Percentiles rank a stretch among this genome's conserved stretches.
Conservation (phyloP, 768 basidiomycete species). For the Suillus clintonianus region DNA sequence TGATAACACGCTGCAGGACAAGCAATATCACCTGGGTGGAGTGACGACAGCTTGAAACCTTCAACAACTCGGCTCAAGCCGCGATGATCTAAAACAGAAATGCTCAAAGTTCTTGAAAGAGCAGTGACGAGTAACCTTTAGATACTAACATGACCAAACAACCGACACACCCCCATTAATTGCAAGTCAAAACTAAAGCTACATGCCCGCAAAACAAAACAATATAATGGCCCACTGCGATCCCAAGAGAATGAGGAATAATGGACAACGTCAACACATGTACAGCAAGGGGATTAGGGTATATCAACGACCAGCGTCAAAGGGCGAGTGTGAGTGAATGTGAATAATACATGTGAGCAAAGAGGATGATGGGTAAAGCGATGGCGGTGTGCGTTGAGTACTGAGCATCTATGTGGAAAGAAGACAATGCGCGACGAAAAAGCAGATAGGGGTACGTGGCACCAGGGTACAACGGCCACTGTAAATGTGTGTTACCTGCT, state of each 20-base stretch:
- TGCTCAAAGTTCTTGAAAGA: not conserved
- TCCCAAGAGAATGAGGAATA: not conserved
- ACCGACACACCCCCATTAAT: not conserved
- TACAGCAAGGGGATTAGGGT: not conserved
- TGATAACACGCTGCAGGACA: not conserved
- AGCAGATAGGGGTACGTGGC: not conserved
- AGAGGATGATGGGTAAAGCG: not conserved
- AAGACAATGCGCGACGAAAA: not conserved
- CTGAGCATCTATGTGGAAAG: not conserved
- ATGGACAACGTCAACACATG: not conserved
- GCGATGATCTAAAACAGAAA: conserved; percentile 4
- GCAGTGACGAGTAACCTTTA: not conserved
- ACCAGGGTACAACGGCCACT: not conserved
- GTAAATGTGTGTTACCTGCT: not conserved
- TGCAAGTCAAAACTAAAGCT: conserved; percentile 4
- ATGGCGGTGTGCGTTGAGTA: not conserved
- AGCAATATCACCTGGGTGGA: conserved; percentile 20
- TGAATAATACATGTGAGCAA: conserved; percentile 3
- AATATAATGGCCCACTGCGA: not conserved
- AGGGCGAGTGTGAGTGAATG: not conserved
- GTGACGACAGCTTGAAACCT: conserved; percentile 30
- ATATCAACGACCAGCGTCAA: conserved; percentile 2
- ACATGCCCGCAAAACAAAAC: conserved; percentile 2
- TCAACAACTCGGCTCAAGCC: not conserved
- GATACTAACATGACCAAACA: not conserved